These are phyloP conservation scores for Pythium folliculosum DNA, from an alignment of 352 stramenopile species.

Conservation along the genomic window DNA sequence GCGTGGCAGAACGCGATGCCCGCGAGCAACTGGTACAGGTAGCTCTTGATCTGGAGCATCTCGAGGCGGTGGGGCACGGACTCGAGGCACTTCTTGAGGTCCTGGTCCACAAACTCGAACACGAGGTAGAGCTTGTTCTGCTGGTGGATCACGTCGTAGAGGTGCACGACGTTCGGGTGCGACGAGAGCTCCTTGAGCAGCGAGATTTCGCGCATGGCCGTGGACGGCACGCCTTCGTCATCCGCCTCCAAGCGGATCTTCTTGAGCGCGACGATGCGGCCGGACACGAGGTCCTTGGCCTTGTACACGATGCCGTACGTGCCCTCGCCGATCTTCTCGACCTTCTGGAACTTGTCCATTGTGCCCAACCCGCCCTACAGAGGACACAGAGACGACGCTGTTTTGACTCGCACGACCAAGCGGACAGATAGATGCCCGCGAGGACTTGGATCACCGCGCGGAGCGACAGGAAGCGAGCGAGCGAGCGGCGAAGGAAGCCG, in stretches of 20 bases:
- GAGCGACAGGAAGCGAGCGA: too few species aligned
- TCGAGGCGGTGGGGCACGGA: slow-evolving; percentile 91
- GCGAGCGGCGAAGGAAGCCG: neutral
- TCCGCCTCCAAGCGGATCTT: slow-evolving; percentile 99
- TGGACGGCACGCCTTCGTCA: slow-evolving; percentile 98
- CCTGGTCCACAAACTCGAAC: slow-evolving; percentile 99
- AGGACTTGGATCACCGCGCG: too few species aligned
- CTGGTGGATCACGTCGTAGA: slow-evolving; percentile 99
- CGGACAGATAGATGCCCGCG: too few species aligned
- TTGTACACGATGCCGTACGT: slow-evolving; percentile 99
- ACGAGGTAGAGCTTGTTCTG: slow-evolving; percentile 99
- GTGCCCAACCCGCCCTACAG: too few species aligned
- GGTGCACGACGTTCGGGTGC: slow-evolving; percentile 97
- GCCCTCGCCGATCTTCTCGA: slow-evolving; percentile 97
- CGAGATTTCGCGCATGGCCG: slow-evolving; percentile 98
- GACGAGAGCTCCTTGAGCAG: slow-evolving; percentile 96
- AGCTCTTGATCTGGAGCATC: slow-evolving; percentile 82
- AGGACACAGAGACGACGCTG: too few species aligned
- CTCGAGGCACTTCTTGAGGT: slow-evolving; percentile 99
- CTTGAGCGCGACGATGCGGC: slow-evolving; percentile 99
- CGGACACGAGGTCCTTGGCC: slow-evolving; percentile 93
- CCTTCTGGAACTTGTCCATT: too few species aligned
- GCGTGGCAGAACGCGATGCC: slow-evolving; percentile 99
- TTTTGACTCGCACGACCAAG: too few species aligned
- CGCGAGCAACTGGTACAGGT: slow-evolving; percentile 98